Evolutionary conservation across 2,329 filamentous ascomycete species (phyloP).

Genomic region (Aaosphaeria pasadenensis): DNA sequence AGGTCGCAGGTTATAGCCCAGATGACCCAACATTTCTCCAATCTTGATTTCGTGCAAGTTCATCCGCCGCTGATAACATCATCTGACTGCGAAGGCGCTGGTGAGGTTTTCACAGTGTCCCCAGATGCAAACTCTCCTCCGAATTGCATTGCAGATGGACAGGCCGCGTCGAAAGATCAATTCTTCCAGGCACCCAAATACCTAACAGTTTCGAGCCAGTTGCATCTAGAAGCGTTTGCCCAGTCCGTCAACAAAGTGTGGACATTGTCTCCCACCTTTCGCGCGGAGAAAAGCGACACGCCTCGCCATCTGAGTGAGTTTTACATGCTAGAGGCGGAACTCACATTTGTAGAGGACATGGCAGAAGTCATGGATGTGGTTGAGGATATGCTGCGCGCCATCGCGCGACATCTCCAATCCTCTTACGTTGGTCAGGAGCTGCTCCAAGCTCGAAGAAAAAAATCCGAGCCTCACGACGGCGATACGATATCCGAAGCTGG

Average conservation of each 20-base stretch:
- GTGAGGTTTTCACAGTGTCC: conserved; percentile 79
- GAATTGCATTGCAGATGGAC: conserved; percentile 13
- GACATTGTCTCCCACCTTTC: conserved; percentile 90
- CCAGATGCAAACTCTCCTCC: conserved; percentile 22
- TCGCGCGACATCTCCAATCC: conserved; percentile 50
- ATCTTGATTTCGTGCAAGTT: conserved; percentile 71
- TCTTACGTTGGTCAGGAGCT: conserved; percentile 57
- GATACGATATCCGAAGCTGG: conserved; percentile 45
- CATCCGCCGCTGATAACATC: conserved; percentile 95
- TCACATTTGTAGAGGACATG: conserved; percentile 72
- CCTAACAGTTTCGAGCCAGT: conserved; percentile 88
- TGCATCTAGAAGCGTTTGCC: conserved; percentile 89
- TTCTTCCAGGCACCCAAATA: conserved; percentile 93
- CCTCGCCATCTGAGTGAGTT: conserved; percentile 94
- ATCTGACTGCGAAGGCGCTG: conserved; percentile 94
- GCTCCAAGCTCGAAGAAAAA: conserved; percentile 42
- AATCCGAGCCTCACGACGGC: conserved; percentile 33
- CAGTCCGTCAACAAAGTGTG: conserved; percentile 89
- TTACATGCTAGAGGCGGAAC: conserved; percentile 95
- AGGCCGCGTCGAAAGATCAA: conserved; percentile 33
- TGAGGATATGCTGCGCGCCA: conserved; percentile 69
- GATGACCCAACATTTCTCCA: conserved; percentile 72
- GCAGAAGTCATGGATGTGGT: conserved; percentile 72
- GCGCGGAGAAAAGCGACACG: conserved; percentile 81
- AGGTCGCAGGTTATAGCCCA: conserved; percentile 76